A percentile compares a stretch with the other conserved stretches of the same genome.
These are phyloP conservation scores for Sclerospora graminicola DNA, from an alignment of 352 stramenopile genomes.

Conservation along the genomic window DNA sequence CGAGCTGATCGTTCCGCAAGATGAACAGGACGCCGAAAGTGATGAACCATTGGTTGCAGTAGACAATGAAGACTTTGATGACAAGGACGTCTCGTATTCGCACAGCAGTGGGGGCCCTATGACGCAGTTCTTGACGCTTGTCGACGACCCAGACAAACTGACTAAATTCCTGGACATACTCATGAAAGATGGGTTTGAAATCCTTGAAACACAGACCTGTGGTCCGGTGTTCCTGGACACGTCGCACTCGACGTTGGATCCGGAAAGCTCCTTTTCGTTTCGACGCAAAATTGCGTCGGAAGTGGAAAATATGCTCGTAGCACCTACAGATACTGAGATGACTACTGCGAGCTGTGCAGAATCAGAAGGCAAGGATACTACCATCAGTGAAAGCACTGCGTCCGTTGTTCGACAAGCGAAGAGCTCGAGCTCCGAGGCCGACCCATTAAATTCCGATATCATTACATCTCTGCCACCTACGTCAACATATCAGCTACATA, in stretches of 20 bases:
- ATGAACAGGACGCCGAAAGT: slow-evolving; percentile 18
- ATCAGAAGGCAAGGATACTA: slow-evolving; percentile 3
- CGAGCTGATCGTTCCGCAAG: slow-evolving; percentile 17
- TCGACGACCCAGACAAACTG: slow-evolving; percentile 36
- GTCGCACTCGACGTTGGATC: slow-evolving; percentile 55
- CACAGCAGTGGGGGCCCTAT: slow-evolving; percentile 5
- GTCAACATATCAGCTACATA: slow-evolving; percentile 54
- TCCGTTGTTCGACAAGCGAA: slow-evolving; percentile 23
- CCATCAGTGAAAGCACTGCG: slow-evolving; percentile 13
- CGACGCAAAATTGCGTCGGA: slow-evolving; percentile 38
- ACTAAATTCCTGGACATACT: slow-evolving; percentile 33
- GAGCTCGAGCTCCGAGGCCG: slow-evolving; percentile 20
- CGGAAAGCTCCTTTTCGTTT: slow-evolving; percentile 39
- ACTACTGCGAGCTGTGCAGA: slow-evolving; percentile 6
- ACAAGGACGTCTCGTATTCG: slow-evolving; percentile 12
- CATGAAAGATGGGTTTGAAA: slow-evolving; percentile 21
- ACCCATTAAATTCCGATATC: slow-evolving; percentile 37
- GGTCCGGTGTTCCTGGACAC: slow-evolving; percentile 54
- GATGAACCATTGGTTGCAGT: slow-evolving; percentile 18
- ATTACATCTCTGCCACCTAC: slow-evolving; percentile 21
- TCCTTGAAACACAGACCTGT: slow-evolving; percentile 48
- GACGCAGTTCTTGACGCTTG: slow-evolving; percentile 40
- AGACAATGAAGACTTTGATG: slow-evolving; percentile 28
- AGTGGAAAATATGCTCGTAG: slow-evolving; percentile 32
- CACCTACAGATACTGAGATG: slow-evolving; percentile 22